Conservation (phyloP, 345 rosid species). For the Salix viminalis region DNA sequence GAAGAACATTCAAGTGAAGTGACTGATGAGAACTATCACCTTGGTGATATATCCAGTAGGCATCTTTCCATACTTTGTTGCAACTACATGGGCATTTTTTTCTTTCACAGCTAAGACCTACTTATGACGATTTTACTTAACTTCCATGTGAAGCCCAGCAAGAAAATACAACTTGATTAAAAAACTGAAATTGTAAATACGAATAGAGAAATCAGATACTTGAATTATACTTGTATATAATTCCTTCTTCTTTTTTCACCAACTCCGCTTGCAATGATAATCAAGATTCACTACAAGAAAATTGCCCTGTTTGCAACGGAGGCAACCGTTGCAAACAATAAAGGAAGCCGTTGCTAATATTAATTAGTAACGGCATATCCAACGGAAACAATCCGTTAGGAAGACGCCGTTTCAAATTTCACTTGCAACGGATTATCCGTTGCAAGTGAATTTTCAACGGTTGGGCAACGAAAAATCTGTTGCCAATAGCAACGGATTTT, state of each 20-base stretch:
- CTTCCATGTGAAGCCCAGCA: background rate
- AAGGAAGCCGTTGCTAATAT: no score
- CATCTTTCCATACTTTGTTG: conserved; percentile 44
- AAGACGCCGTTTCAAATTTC: no score
- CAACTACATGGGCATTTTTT: conserved; percentile 37
- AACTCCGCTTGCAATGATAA: background rate
- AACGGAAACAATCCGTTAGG: no score
- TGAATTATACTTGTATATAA: conserved; percentile 1
- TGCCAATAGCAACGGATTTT: no score
- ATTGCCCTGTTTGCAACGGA: no score
- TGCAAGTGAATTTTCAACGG: no score
- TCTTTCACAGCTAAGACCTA: conserved; percentile 55
- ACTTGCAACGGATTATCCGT: no score
- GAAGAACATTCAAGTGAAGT: background rate
- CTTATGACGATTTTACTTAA: background rate
- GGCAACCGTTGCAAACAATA: no score
- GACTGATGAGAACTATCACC: conserved; percentile 15
- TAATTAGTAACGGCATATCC: no score
- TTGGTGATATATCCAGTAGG: conserved; percentile 53
- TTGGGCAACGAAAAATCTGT: no score
- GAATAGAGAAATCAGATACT: background rate
- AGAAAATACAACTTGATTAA: background rate
- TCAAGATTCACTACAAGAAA: no score
- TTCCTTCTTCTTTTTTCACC: conserved; percentile 23
- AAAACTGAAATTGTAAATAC: background rate